Base-by-base conservation (phyloP, 129 eudicot genomes). In the Flaveria ramosissima region DNA sequence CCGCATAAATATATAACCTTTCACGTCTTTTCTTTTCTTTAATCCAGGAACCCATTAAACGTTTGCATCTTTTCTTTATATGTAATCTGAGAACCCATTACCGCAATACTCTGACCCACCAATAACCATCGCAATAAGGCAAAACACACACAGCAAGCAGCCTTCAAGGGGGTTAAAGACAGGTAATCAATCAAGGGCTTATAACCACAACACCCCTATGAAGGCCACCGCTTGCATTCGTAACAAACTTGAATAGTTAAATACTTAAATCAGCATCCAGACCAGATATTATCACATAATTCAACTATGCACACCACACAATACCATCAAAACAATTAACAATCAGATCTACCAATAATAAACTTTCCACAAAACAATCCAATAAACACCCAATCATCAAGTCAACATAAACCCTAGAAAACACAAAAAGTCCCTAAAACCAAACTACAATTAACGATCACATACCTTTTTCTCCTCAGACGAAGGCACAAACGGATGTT, bases 401-500 rank as follows among this genome's bases (percentile, higher is more conserved):
- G 36, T 41, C 26, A 81, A 6, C 62, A 70, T 45, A 70, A 76
- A 69, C 77, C 77, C 81, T 68, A 81, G 48, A 71, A 76, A 70
- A 81, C 77, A 61, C 26, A 75, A 71, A 68, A 36, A 36, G 41
- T 36, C 41, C 41, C 41, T 36, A 36, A 36, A 36, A 36, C 41
- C 41, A 36, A 36, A 36, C 1, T 36, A 36, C 41, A 67, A 72
- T 4, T 52, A 63, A 27, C 20, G 14, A 79, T 50, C 57, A 73
- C n/a, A 20, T 60, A 88, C 97, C 97, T 91, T 92, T 65, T 92
- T 92, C 46, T 92, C 97, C 81, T 92, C 92, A 45, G 95, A 85
- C 3, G 89, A 45, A 21, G 89, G 89, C 73, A 72, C 76, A 66
- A 83, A 86, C 2, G 94, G 86, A 57, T 83, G 96, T 51, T 86